Base-by-base conservation (phyloP, 169 alveolate genomes). In the Babesia bigemina region DNA sequence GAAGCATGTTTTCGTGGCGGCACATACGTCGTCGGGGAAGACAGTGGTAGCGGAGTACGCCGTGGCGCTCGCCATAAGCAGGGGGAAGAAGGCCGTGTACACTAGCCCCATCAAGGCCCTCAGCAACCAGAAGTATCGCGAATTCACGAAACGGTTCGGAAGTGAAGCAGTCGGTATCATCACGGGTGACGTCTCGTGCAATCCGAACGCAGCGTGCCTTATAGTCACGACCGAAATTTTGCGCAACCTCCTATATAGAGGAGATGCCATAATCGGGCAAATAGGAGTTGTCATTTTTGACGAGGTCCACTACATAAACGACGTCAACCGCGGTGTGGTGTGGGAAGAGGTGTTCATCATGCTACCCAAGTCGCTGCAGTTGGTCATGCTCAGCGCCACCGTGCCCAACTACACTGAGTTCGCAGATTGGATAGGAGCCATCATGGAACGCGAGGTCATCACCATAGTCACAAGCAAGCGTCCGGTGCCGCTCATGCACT, bases 11-110 rank as follows among this genome's bases (percentile, higher is more conserved):
- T 96, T 98, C 56, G 99, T 98, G 0, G 97, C 99, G 52, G 99
- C 99, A 3, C 99, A 97, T 76, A 98, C 99, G 21, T 97, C 99
- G n/a, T 99, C 99, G 39, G 99, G 99, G 29, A 97, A 97, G 81
- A 97, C 99, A 4, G 98, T 96, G 0, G 97, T 97, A 21, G 99
- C 99, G 13, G 99, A 96, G 84, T 97, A 98, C 90, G 99, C 99
- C 0, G 96, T 98, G 56, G 99, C 99, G 11, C 61, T 96, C 74
- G 98, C 99, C 8, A 82, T 94, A 47, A 94, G 92, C 72, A 86
- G 95, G 58, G 94, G 95, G 21, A 93, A 95, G 72, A 95, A 96
- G 79, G 98, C 98, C 17, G 92, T 98, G 29, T 98, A 97, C 92
- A 98, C 99, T 11, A 93, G 98, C 19, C 99, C 99, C 0, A 96